Evolutionary conservation across 2,329 filamentous ascomycete genomes (phyloP).

Genomic region (Cladobotryum protrusum): DNA sequence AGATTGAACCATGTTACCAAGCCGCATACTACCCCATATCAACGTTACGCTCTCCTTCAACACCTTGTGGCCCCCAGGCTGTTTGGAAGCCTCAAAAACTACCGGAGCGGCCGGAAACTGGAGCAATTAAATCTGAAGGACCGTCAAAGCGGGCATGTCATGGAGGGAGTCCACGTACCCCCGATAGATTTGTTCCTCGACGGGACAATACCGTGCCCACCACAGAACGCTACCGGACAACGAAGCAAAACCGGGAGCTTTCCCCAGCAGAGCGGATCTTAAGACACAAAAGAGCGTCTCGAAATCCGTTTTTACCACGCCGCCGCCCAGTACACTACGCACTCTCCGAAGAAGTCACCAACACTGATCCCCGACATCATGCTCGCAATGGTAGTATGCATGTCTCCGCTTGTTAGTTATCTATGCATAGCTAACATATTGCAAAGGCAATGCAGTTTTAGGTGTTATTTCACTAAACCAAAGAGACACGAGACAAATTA

Average conservation of each 20-base stretch:
- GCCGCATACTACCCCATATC: not conserved
- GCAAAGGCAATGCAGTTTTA: constrained; percentile 16
- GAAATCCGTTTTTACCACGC: constrained; percentile 36
- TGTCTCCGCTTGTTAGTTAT: not conserved
- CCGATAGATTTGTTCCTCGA: constrained; percentile 48
- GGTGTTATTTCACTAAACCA: constrained; percentile 19
- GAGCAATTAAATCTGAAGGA: not conserved
- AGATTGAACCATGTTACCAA: not conserved
- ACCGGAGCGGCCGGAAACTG: not conserved
- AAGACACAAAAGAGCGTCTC: constrained; percentile 34
- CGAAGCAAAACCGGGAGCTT: constrained; percentile 36
- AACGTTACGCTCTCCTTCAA: not conserved
- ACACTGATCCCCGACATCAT: not conserved
- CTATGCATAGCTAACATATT: no score
- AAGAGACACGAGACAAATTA: constrained; percentile 43
- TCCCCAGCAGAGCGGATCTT: constrained; percentile 38
- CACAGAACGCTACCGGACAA: constrained; percentile 41
- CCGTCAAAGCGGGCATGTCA: not conserved
- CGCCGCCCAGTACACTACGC: constrained; percentile 14
- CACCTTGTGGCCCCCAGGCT: not conserved
- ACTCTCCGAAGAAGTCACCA: not conserved
- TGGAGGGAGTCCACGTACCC: constrained; percentile 15
- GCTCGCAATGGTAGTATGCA: not conserved
- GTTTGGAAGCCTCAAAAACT: constrained; percentile 8
- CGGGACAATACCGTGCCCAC: constrained; percentile 30